phyloP scores from a whole-genome alignment of 331 rosid species.

The Prunus yedoensis region DNA sequence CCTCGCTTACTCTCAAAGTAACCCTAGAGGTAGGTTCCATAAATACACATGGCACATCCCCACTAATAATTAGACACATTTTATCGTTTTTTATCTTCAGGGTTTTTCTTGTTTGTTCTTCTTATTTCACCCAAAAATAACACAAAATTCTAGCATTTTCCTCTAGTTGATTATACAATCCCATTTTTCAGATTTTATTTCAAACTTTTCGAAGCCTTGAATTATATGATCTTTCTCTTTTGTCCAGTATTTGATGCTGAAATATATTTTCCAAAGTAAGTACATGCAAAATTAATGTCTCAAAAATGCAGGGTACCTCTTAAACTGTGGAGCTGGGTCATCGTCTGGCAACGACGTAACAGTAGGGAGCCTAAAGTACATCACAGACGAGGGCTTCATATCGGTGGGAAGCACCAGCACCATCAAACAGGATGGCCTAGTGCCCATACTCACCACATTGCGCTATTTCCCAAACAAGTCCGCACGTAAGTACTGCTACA shows the following conservation, averaged over 20 bases:
- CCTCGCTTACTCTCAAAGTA: slow-evolving; percentile 34
- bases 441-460: slow-evolving; percentile 56
- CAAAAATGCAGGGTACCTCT: slow-evolving; percentile 52
- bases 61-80: not conserved
- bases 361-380: slow-evolving; percentile 40
- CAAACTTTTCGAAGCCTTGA: too few species aligned
- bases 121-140: not conserved
- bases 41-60: not conserved
- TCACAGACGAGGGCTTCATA: slow-evolving; percentile 54
- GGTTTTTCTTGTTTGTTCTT: not conserved
- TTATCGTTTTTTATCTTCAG: not conserved
- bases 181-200: not conserved
- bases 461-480: slow-evolving; percentile 63
- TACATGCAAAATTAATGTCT: not conserved
- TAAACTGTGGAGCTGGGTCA: slow-evolving; percentile 59
- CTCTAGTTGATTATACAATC: too few species aligned
- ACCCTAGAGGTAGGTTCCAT: slow-evolving; percentile 46
- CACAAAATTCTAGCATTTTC: not conserved
- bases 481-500: slow-evolving; percentile 63
- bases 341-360: slow-evolving; percentile 23
- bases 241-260: too few species aligned
- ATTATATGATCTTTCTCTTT: too few species aligned
- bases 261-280: too few species aligned
- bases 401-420: slow-evolving; percentile 43
- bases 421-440: slow-evolving; percentile 37